These are phyloP conservation scores for Wallemia hederae DNA, from an alignment of 1,284 basidiomycete species.

Conservation along the genomic window DNA sequence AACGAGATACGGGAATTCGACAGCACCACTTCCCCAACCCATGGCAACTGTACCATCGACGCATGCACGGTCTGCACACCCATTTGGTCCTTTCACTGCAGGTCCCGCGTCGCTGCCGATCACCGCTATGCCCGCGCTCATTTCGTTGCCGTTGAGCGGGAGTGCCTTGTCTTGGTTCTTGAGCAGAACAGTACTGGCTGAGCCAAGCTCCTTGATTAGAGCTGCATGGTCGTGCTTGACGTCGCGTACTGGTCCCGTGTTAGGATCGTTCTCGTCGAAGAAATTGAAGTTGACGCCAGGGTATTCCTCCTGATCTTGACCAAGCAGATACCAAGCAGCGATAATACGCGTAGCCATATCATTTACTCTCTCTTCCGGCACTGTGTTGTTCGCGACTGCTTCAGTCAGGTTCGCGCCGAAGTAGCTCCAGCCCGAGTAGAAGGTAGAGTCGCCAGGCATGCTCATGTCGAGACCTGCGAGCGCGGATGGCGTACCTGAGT, in stretches of 20 bases:
- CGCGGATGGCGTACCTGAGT: slow-evolving; percentile 1
- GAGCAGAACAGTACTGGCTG: slow-evolving; percentile 37
- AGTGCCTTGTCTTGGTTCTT: slow-evolving; percentile 32
- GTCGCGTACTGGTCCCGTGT: slow-evolving; percentile 6
- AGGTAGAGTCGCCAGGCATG: slow-evolving; percentile 1
- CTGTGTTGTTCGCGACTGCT: slow-evolving; percentile 14
- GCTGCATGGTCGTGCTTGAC: slow-evolving; percentile 8
- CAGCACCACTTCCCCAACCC: slow-evolving; percentile 22
- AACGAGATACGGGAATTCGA: slow-evolving; percentile 23
- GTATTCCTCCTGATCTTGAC: slow-evolving; percentile 1
- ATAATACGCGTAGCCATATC: neutral
- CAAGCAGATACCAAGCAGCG: slow-evolving; percentile 11
- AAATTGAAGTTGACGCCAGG: neutral
- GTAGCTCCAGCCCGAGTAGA: slow-evolving; percentile 1
- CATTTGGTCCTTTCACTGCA: slow-evolving; percentile 7
- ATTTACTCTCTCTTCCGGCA: slow-evolving; percentile 12
- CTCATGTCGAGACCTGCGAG: slow-evolving; percentile 4
- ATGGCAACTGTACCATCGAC: slow-evolving; percentile 9
- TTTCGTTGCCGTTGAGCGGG: slow-evolving; percentile 26
- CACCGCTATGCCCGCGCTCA: slow-evolving; percentile 29
- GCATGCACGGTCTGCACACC: neutral
- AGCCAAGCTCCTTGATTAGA: slow-evolving; percentile 38
- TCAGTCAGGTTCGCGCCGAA: slow-evolving; percentile 4
- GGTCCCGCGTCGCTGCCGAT: slow-evolving; percentile 9
- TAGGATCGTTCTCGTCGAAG: neutral